Evolutionary conservation across 108 stramenopile genomes (phyloP), one percentile per base, ranked within the genome.

Genomic region (Skeletonema tropicum): DNA sequence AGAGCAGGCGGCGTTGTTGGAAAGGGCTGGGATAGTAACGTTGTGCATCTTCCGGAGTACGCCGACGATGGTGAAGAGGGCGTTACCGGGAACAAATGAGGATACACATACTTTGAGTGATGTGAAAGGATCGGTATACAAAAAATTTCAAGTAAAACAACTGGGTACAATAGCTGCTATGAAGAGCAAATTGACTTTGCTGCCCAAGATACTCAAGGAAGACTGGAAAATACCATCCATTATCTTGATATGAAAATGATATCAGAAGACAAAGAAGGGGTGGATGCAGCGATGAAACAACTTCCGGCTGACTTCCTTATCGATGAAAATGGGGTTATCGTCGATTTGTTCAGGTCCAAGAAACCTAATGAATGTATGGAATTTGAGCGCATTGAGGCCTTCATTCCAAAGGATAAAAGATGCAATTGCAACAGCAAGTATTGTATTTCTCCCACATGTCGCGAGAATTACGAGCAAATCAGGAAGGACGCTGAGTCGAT

Each of bases 251-350:
- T 25, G 5, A 10, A 6, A 25, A 6, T 57, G 55, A 11, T 19
- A 3, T 35, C 17, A 10, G 21, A 35, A 30, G 59, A 60, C 59
- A 60, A 2, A n/a, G 4, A 60, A 35, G 59, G 59, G n/a, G 19
- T 17, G 1, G 17, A 4, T 17, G 41, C 4, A 39, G 63, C 39
- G 17, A 1, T 12, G 63, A 3, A 41, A 11, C 67, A 68, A 55
- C 26, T 68, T 14, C 67, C 67, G 12, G 67, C 49, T 5, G 67
- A 68, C 29, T 68, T 68, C 23, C 29, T 46, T 15, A 68, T 68
- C 7, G 67, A 68, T 49, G 67, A 68, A 49, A 49, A 68, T 55
- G 67, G 67, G 25, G 9, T 68, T 0, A 49, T 68, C n/a, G 67
- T 68, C 11, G 67, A 68, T 68, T 25, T 68, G 25, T 25, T 55